Evolutionary conservation across 140 eudicot species (phyloP).

Genomic region (Erigeron philadelphicus): DNA sequence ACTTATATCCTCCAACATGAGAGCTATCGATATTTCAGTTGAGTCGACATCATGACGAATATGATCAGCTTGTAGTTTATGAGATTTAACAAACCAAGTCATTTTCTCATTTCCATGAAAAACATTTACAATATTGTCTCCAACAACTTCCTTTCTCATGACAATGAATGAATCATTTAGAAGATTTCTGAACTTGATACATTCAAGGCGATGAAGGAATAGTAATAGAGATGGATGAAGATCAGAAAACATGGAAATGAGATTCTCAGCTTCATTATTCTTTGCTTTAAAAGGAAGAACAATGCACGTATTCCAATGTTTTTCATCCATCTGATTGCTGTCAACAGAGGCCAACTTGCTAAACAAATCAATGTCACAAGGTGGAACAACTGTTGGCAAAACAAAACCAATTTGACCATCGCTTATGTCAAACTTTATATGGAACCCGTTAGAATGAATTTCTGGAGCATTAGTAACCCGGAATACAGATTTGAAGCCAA

Average conservation of each 20-base stretch:
- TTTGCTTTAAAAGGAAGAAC: conserved; percentile 74
- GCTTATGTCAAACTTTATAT: conserved; percentile 82
- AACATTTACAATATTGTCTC: conserved; percentile 67
- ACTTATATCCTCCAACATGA: conserved; percentile 54
- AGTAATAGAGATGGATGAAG: conserved; percentile 86
- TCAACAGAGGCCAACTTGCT: conserved; percentile 40
- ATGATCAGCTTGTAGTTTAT: conserved; percentile 42
- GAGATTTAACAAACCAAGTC: conserved; percentile 76
- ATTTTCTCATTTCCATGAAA: conserved; percentile 61
- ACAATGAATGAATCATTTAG: conserved; percentile 46
- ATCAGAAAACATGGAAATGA: conserved; percentile 80
- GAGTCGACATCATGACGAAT: conserved; percentile 64
- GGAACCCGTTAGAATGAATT: conserved; percentile 95
- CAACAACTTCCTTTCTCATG: conserved; percentile 72
- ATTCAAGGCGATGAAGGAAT: conserved; percentile 88
- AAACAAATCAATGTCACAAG: conserved; percentile 55
- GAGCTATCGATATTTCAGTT: conserved; percentile 86
- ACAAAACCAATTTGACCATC: conserved; percentile 96
- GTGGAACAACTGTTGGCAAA: conserved; percentile 72
- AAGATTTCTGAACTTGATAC: conserved; percentile 67
- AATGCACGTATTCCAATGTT: conserved; percentile 75
- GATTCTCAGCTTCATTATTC: conserved; percentile 46
- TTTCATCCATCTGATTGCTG: conserved; percentile 28
- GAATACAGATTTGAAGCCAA: conserved; percentile 94
- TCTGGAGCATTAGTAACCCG: conserved; percentile 99